Base-by-base conservation (phyloP, 768 basidiomycete genomes). In the Suillus brevipes region DNA sequence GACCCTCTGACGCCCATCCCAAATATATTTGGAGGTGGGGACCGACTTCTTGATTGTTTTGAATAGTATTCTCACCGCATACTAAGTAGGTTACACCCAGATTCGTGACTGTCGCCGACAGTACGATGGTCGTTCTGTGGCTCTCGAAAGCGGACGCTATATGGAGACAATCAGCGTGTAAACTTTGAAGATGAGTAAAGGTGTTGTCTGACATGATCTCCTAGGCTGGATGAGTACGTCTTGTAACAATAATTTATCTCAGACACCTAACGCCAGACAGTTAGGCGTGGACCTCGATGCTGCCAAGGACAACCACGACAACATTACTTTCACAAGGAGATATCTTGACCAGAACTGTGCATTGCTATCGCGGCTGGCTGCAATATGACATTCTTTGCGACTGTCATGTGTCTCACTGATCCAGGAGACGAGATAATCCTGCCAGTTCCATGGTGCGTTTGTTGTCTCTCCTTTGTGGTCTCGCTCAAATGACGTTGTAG, bases 81-180 rank as follows among this genome's bases (percentile, higher is more conserved):
- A 12, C 65, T 36, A n/a, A n/a, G n/a, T 66, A 80, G 89, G 89
- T 3, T 91, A 94, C 67, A 82, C 84, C 0, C 91, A 94, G 73
- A 89, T 93, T 64, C 87, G 93, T 50, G 91, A 94, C 71, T 95
- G 93, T 76, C 68, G n/a, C n/a, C n/a, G 85, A 82, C 77, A 75
- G 83, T 83, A 62, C 49, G 93, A 95, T 74, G 84, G 83, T 6
- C 83, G 89, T 18, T 88, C 89, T 0, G 92, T 95, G 81, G 81
- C 88, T 1, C 72, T 95, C 66, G 91, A 94, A 71, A 90, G 92
- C 67, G 91, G 95, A 20, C 81, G 93, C 25, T 97, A 96, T 73
- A 91, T 97, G 89, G 95, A 97, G 78, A 97, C 95, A 13, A 80
- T 96, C 62, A 93, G 92, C 89, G 55, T 12, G 84, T 60, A 18